phyloP scores from a whole-genome alignment of 2,329 filamentous ascomycete species.

The Lecanoromycetidae sp. region DNA sequence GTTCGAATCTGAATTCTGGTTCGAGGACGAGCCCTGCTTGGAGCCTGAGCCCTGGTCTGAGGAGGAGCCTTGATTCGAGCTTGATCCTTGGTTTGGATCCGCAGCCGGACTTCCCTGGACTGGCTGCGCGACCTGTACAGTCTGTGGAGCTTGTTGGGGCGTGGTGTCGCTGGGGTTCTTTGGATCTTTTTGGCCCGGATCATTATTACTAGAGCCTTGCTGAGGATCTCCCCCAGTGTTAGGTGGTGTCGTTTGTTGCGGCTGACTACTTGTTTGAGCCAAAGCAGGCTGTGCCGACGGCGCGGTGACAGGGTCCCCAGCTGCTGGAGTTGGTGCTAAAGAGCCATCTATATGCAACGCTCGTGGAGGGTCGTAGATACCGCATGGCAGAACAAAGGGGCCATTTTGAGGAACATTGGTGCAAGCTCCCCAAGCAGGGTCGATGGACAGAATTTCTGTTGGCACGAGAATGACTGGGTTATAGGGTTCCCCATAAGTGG shows the following conservation, averaged over 20 bases:
- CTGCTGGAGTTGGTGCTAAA: not conserved
- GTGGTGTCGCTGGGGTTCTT: too few species aligned
- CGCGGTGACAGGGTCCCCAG: not conserved
- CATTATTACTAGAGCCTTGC: not conserved
- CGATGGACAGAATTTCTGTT: constrained; percentile 4
- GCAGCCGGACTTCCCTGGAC: not conserved
- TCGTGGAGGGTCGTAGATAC: constrained; percentile 13
- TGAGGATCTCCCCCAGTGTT: not conserved
- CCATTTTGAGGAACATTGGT: constrained; percentile 2
- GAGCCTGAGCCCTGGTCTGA: too few species aligned
- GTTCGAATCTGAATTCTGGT: too few species aligned
- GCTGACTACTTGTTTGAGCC: not conserved
- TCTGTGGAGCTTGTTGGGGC: too few species aligned
- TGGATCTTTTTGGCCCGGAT: not conserved
- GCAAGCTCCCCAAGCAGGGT: constrained; percentile 10
- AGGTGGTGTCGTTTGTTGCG: not conserved
- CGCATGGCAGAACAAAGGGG: constrained; percentile 10
- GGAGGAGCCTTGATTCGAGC: too few species aligned
- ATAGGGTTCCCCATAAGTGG: constrained; percentile 6
- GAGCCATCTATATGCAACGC: constrained; percentile 2
- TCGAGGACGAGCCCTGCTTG: too few species aligned
- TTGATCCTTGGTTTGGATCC: not conserved
- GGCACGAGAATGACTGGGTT: constrained; percentile 13
- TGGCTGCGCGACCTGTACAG: too few species aligned
- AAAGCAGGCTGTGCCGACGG: not conserved